Evolutionary conservation across 2,329 filamentous ascomycete genomes (phyloP).

Genomic region (Arthrobotrys entomopaga): DNA sequence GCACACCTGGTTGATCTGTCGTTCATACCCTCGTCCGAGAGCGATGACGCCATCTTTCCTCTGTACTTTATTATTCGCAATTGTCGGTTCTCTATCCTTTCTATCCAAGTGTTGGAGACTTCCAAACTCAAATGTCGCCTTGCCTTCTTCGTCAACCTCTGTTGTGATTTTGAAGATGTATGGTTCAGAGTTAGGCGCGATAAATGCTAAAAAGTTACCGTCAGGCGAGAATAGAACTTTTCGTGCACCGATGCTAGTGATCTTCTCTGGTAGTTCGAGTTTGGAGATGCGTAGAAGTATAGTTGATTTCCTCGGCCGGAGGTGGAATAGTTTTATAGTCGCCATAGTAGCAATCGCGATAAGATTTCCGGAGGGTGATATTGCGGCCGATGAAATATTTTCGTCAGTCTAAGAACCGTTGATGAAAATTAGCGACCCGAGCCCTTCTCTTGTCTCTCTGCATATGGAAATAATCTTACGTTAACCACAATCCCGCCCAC

Average conservation of each 20-base stretch:
- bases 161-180: constrained; percentile 54
- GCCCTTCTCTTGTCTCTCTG: no score
- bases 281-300: constrained; percentile 48
- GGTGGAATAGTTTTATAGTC: constrained; percentile 80
- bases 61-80: constrained; percentile 25
- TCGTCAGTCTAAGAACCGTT: constrained; percentile 71
- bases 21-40: constrained; percentile 44
- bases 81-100: constrained; percentile 40
- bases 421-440: no score
- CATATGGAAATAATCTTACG: constrained; percentile 58
- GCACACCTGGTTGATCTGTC: constrained; percentile 56
- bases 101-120: constrained; percentile 40
- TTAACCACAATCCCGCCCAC: constrained; percentile 73
- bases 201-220: constrained; percentile 73
- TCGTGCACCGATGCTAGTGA: constrained; percentile 73
- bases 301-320: constrained; percentile 66
- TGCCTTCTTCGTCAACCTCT: constrained; percentile 22
- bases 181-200: constrained; percentile 64
- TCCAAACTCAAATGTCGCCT: constrained; percentile 36
- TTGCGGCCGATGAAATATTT: constrained; percentile 78
- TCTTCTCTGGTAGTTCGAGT: constrained; percentile 39
- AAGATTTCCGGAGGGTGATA: constrained; percentile 76
- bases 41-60: constrained; percentile 46
- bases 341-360: constrained; percentile 79
- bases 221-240: constrained; percentile 76